Evolutionary conservation across 2,329 filamentous ascomycete genomes (phyloP).

Genomic region (Claviceps africana): DNA sequence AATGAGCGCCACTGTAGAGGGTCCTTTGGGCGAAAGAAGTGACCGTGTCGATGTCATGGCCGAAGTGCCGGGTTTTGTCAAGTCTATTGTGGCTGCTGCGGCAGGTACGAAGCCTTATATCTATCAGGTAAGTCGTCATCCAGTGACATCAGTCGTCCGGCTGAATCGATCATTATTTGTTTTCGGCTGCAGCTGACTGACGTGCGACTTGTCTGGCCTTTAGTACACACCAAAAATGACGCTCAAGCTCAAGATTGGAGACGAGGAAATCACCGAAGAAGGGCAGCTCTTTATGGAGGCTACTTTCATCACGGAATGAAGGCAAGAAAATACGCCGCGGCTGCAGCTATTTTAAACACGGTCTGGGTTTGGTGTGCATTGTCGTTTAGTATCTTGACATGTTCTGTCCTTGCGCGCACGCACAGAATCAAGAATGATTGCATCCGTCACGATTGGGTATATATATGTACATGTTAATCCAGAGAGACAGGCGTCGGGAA

Average conservation of each 20-base stretch:
- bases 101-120: constrained; percentile 95
- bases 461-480: constrained; percentile 4
- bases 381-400: neutral
- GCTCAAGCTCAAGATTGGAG: constrained; percentile 75
- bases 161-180: neutral
- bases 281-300: constrained; percentile 76
- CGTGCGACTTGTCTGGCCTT: neutral
- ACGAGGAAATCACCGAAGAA: constrained; percentile 62
- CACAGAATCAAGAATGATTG: constrained; percentile 3
- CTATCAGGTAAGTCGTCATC: constrained; percentile 56
- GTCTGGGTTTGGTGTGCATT: neutral
- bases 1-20: constrained; percentile 56
- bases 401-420: neutral
- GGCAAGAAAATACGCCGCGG: constrained; percentile 7
- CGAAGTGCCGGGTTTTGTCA: constrained; percentile 89
- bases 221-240: constrained; percentile 60
- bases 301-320: constrained; percentile 73
- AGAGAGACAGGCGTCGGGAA: constrained; percentile 12
- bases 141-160: neutral
- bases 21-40: constrained; percentile 50
- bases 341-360: neutral
- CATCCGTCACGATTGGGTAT: constrained; percentile 9
- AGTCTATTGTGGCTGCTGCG: constrained; percentile 77
- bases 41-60: constrained; percentile 89
- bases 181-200: neutral